These are phyloP conservation scores for Populus davidiana DNA, from an alignment of 345 rosid species.

Conservation along the genomic window DNA sequence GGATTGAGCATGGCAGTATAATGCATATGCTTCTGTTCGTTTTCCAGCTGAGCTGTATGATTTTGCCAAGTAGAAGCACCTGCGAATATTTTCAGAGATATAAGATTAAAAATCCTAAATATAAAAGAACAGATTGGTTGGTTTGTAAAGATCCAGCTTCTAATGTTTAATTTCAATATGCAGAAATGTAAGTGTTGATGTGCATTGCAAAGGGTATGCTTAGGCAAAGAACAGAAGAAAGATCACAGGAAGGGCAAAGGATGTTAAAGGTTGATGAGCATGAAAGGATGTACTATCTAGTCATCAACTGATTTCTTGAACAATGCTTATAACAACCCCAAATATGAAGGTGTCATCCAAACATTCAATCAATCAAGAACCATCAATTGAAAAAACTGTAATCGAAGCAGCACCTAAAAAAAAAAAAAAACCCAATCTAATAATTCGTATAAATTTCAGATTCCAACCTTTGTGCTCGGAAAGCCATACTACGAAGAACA, in stretches of 20 bases:
- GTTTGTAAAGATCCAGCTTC: neutral
- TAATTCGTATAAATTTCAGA: neutral
- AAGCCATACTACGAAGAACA: conserved; percentile 60
- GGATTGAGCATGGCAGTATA: conserved; percentile 71
- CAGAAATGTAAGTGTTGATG: neutral
- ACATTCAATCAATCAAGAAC: neutral
- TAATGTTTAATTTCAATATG: neutral
- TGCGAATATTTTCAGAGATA: conserved; percentile 32
- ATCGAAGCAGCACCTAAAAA: neutral
- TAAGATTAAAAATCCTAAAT: neutral
- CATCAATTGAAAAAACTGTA: neutral
- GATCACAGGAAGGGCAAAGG: neutral
- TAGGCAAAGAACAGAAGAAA: neutral
- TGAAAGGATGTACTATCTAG: neutral
- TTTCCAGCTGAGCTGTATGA: conserved; percentile 93
- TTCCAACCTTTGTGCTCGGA: conserved; percentile 80
- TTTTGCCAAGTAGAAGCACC: conserved; percentile 91
- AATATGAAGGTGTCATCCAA: neutral
- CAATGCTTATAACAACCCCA: neutral
- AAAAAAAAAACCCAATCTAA: neutral
- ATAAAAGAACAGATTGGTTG: neutral
- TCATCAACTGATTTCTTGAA: neutral
- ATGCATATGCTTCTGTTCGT: conserved; percentile 77
- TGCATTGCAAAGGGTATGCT: neutral
- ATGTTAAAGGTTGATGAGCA: neutral